Percentiles rank a stretch among this genome's conserved stretches.
These are phyloP conservation scores for Nicotiana noctiflora DNA, from an alignment of 257 asterid species.

Conservation along the genomic window DNA sequence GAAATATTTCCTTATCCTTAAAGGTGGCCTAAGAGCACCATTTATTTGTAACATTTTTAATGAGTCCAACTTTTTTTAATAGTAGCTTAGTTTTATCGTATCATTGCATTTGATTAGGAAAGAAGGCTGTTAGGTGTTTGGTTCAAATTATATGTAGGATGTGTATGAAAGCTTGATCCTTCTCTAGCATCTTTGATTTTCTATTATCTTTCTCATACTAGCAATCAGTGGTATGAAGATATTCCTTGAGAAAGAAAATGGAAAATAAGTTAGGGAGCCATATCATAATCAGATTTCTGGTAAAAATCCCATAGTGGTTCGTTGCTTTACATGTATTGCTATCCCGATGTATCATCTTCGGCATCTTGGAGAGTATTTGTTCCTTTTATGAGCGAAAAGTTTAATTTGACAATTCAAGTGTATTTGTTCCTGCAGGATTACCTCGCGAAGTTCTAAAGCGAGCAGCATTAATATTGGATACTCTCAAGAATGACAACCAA, in stretches of 20 bases:
- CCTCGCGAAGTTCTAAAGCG: constrained; percentile 62
- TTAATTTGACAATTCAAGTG: neutral
- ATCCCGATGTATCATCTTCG: too few relatives aligned
- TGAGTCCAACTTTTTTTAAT: neutral
- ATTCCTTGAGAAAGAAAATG: neutral
- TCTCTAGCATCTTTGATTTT: neutral
- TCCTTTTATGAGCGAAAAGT: neutral
- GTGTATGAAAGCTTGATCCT: neutral
- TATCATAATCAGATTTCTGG: neutral
- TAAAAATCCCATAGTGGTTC: neutral
- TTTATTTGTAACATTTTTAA: neutral
- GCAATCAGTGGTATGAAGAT: neutral
- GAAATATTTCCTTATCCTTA: neutral
- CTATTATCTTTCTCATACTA: neutral
- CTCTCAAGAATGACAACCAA: constrained; percentile 40
- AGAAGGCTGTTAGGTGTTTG: neutral
- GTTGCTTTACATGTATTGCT: neutral
- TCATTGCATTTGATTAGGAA: neutral
- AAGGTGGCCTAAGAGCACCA: neutral
- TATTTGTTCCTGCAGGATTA: constrained; percentile 46
- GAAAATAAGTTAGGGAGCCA: neutral
- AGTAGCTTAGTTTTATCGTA: neutral
- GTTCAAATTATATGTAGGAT: neutral
- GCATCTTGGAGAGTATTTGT: neutral
- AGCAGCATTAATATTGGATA: constrained; percentile 55